phyloP scores from a whole-genome alignment of 164 flowering plant species.

The Chimonanthus salicifolius region DNA sequence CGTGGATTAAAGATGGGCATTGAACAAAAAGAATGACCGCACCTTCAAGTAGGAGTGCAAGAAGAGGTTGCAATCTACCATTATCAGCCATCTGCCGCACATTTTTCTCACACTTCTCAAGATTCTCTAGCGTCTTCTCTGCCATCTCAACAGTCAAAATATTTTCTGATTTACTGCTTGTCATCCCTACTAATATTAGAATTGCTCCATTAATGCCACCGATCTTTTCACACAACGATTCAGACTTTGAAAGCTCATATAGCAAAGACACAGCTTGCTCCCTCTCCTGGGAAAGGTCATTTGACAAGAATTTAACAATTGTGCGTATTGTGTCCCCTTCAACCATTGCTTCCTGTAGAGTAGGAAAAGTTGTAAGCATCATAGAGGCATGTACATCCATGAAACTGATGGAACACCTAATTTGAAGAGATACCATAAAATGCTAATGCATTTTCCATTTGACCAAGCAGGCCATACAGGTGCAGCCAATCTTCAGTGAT shows the following conservation, averaged over 20 bases:
- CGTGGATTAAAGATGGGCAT: not conserved
- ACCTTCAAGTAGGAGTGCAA: constrained; percentile 82
- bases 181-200: constrained; percentile 82
- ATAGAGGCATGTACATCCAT: not conserved
- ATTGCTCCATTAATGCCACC: constrained; percentile 86
- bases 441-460: not conserved
- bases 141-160: constrained; percentile 71
- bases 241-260: constrained; percentile 84
- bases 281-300: constrained; percentile 79
- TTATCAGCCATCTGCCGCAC: constrained; percentile 92
- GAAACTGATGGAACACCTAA: not conserved
- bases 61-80: constrained; percentile 91
- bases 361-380: constrained; percentile 3
- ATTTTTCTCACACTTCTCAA: constrained; percentile 78
- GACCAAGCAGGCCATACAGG: not conserved
- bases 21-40: not conserved
- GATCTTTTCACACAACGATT: constrained; percentile 75
- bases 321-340: constrained; percentile 85
- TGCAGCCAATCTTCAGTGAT: not conserved
- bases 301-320: constrained; percentile 77
- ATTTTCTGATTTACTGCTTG: constrained; percentile 89
- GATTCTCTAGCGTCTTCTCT: constrained; percentile 75
- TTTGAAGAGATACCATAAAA: not conserved
- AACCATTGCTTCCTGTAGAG: constrained; percentile 71
- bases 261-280: constrained; percentile 85